Base-by-base conservation (phyloP, 768 basidiomycete genomes). In the Pleurotus cornucopiae region DNA sequence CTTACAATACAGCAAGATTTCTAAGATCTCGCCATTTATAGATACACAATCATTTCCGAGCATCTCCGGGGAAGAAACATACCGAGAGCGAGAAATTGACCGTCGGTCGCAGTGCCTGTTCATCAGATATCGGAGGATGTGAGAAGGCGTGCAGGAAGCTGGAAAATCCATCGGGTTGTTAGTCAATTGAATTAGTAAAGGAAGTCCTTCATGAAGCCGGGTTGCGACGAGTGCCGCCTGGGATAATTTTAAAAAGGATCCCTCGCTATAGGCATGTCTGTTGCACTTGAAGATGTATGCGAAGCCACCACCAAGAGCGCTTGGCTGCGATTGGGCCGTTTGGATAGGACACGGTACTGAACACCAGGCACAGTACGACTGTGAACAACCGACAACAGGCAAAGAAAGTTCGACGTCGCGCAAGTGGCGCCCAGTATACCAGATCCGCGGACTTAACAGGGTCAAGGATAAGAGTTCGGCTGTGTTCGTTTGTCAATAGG, bases 31-130 rank as follows among this genome's bases (percentile, higher is more conserved):
- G 51, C 51, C 51, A 53, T 39, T 37, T 40, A 40, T 53, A 53
- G 51, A 25, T 12, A 14, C 25, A 23, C 23, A 25, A 53, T 53
- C 51, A 53, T 53, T 6, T 53, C 51, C 51, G 51, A 53, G 51
- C 38, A 53, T 53, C 51, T 53, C 51, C 51, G 26, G 39, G 51
- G 51, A 53, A 53, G 48, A 16, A 41, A 53, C 51, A 53, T 53
- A 53, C 51, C 21, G 51, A 53, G 6, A 53, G 23, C 51, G 23
- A 34, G 30, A 34, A 34, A 34, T 34, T 9, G 7, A 34, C 30
- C 3, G 30, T 34, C 30, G 30, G 30, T 34, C 9, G 7, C 30
- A 34, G 9, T 34, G 30, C n/a, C 51, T 41, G 21, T 20, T 18
- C 16, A 53, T 53, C 39, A 53, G 51, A 38, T 38, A 53, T 53